Conservation (phyloP, 768 basidiomycete genomes). For the Asterophora lycoperdoides region DNA sequence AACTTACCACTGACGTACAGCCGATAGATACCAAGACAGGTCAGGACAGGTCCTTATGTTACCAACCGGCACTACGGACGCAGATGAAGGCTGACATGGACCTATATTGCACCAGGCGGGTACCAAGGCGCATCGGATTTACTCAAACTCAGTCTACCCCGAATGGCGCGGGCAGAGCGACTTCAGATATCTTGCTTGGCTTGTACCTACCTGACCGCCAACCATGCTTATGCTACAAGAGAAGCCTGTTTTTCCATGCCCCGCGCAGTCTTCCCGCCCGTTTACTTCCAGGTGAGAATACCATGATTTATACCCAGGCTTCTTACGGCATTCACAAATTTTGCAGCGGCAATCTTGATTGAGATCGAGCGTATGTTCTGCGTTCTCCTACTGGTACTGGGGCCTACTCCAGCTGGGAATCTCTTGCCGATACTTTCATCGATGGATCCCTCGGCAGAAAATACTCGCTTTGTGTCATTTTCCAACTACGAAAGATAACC, state of each 20-base stretch:
- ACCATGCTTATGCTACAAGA: background rate
- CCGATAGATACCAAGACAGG: background rate
- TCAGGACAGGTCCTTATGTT: background rate
- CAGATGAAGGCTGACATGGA: background rate
- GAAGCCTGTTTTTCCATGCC: constrained; percentile 10
- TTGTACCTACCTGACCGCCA: constrained; percentile 12
- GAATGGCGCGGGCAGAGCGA: constrained; percentile 16
- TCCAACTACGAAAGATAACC: constrained; percentile 15
- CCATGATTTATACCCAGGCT: constrained; percentile 9
- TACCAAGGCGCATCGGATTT: constrained; percentile 1
- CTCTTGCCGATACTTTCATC: constrained; percentile 23
- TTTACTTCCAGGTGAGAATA: constrained; percentile 13
- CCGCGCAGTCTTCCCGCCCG: constrained; percentile 9
- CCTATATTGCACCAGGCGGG: background rate
- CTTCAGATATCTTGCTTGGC: constrained; percentile 9
- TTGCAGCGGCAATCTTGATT: constrained; percentile 16
- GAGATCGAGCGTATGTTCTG: constrained; percentile 14
- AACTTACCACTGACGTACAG: too few species aligned
- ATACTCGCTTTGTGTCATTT: constrained; percentile 20
- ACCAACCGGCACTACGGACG: too few species aligned
- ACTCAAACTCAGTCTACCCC: constrained; percentile 5
- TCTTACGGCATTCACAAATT: constrained; percentile 19
- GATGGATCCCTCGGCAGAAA: constrained; percentile 23
- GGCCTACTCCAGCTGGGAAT: constrained; percentile 15
- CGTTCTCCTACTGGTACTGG: background rate